Base-by-base conservation (phyloP, 2,329 filamentous ascomycete species). In the Podosphaera leucotricha region DNA sequence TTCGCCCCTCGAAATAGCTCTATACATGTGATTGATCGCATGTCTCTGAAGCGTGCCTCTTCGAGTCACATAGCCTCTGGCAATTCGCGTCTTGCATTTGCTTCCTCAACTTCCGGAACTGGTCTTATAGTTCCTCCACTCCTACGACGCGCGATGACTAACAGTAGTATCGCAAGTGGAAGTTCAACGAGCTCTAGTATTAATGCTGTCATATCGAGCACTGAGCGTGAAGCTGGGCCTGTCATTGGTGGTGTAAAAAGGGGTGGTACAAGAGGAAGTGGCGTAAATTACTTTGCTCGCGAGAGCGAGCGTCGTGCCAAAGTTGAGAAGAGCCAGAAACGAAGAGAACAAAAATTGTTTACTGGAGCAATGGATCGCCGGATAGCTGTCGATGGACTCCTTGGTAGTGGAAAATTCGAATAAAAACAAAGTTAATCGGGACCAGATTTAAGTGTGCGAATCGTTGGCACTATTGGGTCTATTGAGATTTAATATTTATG, bases 81-180 rank as follows among this genome's bases (percentile, higher is more conserved):
- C 18, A 56, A 52, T 16, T 52, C 60, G 2, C 67, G 66, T 19
- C 63, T 77, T 46, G 77, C 76, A 2, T 81, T 81, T 56, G 52
- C 55, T n/a, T 59, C 64, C 2, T 56, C 61, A 5, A 53, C 61
- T 2, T 52, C 59, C 46, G 49, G 56, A 10, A 54, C 57, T 2
- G 62, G 64, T 0, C 81, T 83, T 68, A 76, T 72, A 52, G 71
- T 81, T 1, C 81, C 82, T 0, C 68, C 71, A 0, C 66, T 90
- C 18, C 67, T 90, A 16, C 72, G 81, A 21, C 71, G 80, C 24
- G 80, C 80, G 3, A 87, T 81, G 0, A 78, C 77, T 11, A 77
- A 76, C 21, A 60, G 69, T 15, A 67, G 62, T 41, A 52, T 47
- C 40, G 47, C 50, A 21, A 52, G 49, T 43, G 48, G 51, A 36